Base-by-base conservation (phyloP, 805 yeast genomes). In the Yamadazyma olivae region DNA sequence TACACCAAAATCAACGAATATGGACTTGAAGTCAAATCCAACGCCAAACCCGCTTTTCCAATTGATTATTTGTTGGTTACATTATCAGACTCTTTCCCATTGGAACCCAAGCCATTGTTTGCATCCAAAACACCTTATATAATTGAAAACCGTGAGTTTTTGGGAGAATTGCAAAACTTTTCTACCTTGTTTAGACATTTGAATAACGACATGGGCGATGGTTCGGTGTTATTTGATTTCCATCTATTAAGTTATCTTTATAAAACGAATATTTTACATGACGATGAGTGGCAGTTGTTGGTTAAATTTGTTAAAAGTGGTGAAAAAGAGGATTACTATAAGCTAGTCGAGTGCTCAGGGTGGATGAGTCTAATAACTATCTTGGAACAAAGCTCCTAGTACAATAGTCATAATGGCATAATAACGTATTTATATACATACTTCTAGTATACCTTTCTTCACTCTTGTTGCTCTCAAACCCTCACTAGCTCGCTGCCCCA, bases 31-130 rank as follows among this genome's bases (percentile, higher is more conserved):
- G 95, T 93, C n/a, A 88, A 88, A 50, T 77, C 79, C 27, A 83
- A 86, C 53, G 95, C 96, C 1, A 83, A 83, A 50, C 96, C 96
- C 1, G 84, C 93, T 17, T 86, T 89, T 56, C 97, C 97, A 2
- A 89, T 84, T n/a, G 96, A 89, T 42, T 89, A 85, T 54, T 59
- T 89, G 41, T 61, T 93, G 35, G 95, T 91, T 1, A 81, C 96
- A 2, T 63, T 91, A 43, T 82, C 95, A 4, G 98, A 93, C 57
- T 96, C 98, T 3, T 91, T 93, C 73, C 95, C 96, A 1, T 75
- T 79, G 43, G 64, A 68, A 0, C 71, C 80, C 0, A 53, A 45
- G 4, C 80, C 86, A 2, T 45, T 65, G 41, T 83, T 85, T 58
- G 57, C 57, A 6, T 37, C 44, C 2, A 55, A 53, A 22, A 30